phyloP scores from a whole-genome alignment of 768 basidiomycete species.

The Gymnopilus junonius region DNA sequence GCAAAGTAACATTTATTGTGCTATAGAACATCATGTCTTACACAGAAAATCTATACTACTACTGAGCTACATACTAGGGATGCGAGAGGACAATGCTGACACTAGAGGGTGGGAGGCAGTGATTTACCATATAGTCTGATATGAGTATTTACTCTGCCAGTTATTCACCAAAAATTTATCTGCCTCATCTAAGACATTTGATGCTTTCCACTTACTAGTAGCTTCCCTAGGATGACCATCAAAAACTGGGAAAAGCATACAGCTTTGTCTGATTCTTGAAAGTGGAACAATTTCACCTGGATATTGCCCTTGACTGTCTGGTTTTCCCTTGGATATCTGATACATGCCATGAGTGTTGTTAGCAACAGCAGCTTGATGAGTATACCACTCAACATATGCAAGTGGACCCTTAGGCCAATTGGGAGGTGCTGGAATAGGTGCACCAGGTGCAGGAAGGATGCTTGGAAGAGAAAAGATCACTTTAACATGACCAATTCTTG shows the following conservation, averaged over 20 bases:
- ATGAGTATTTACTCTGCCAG: constrained; percentile 27
- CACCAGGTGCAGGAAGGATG: constrained; percentile 1
- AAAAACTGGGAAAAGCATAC: constrained; percentile 30
- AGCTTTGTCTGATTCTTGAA: constrained; percentile 32
- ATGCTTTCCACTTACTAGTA: background rate
- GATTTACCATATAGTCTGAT: constrained; percentile 31
- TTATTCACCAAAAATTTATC: constrained; percentile 29
- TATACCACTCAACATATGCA: constrained; percentile 26
- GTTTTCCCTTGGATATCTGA: background rate
- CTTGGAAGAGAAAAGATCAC: constrained; percentile 26
- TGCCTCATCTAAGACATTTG: constrained; percentile 19
- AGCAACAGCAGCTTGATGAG: background rate
- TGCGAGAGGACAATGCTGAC: too few relatives aligned
- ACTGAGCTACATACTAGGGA: too few relatives aligned
- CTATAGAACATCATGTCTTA: too few relatives aligned
- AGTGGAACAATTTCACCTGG: constrained; percentile 30
- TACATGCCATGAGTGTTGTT: constrained; percentile 12
- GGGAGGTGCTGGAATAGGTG: constrained; percentile 12
- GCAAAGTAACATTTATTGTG: too few relatives aligned
- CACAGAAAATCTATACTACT: too few relatives aligned
- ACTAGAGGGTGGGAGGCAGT: too few relatives aligned
- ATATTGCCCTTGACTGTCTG: constrained; percentile 1
- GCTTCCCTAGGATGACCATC: background rate
- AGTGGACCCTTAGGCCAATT: constrained; percentile 15
- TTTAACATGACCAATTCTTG: constrained; percentile 21